Evolutionary conservation across 108 stramenopile genomes (phyloP), one percentile per base, ranked within the genome.

Genomic region (Fragilariopsis cylindrus): DNA sequence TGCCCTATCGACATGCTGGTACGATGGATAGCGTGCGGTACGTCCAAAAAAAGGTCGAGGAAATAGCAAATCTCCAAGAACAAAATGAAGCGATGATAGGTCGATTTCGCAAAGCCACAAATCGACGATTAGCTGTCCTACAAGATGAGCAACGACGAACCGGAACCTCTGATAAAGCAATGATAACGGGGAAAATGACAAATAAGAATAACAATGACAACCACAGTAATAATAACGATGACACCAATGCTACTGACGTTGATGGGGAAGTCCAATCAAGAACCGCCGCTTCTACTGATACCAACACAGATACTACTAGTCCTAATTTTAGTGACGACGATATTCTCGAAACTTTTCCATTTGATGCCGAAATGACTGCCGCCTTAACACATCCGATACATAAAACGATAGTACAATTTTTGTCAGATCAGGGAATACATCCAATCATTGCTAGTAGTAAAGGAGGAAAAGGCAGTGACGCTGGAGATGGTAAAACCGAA

Each of bases 61-160:
- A 83, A 7, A 18, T 49, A 48, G 76, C 70, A 2, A 63, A 15
- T 19, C 30, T 75, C 57, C 19, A 74, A 15, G 48, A 41, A 18
- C 91, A 95, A 78, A 86, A 80, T 64, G 86, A 91, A 39, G 78
- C 73, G 18, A 88, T 95, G 90, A 67, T 91, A 53, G 77, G 87
- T 6, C 82, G 94, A 57, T 95, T 95, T 62, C 89, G 94, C 62
- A 92, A 88, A 44, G 94, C 92, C 18, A 95, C 92, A 43, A 91
- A 90, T 70, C 80, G 94, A 39, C 80, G 94, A 49, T 78, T 95
- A 86, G 86, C 87, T 11, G 70, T 82, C 3, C 74, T 92, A 82
- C 90, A 91, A 60, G 94, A 95, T 74, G 84, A 87, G 46, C 87
- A 81, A 48, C 83, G 93, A 39, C 82, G 91, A 21, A 78, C 75